Evolutionary conservation across 2,329 filamentous ascomycete species (phyloP).

Genomic region (Botryosphaeria dothidea): DNA sequence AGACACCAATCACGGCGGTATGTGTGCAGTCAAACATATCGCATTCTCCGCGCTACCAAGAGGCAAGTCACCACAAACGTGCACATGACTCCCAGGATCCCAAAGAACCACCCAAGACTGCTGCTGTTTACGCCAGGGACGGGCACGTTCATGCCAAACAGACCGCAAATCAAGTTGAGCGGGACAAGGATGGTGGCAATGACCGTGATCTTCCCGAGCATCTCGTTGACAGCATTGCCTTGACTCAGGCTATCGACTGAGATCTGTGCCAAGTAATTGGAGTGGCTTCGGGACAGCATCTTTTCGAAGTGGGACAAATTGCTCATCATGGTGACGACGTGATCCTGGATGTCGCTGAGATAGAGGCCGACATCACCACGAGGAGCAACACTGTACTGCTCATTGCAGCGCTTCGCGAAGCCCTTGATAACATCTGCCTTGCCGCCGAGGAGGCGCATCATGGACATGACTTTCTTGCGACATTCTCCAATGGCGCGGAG

Average conservation of each 20-base stretch:
- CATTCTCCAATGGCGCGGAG: conserved; percentile 85
- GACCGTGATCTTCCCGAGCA: conserved; percentile 92
- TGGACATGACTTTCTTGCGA: conserved; percentile 90
- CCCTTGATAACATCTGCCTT: conserved; percentile 98
- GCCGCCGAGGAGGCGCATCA: conserved; percentile 89
- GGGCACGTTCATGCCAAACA: conserved; percentile 84
- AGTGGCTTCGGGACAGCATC: conserved; percentile 90
- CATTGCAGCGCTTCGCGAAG: conserved; percentile 98
- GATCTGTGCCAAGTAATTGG: conserved; percentile 93
- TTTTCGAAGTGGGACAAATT: conserved; percentile 96
- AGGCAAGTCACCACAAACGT: conserved; percentile 43
- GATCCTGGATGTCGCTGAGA: conserved; percentile 95
- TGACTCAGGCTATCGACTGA: conserved; percentile 88
- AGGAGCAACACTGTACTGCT: conserved; percentile 92
- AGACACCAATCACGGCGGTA: too few relatives aligned
- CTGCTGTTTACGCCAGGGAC: conserved; percentile 55
- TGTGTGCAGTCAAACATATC: conserved; percentile 23
- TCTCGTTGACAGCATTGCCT: conserved; percentile 83
- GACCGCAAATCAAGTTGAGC: conserved; percentile 84
- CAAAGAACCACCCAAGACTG: conserved; percentile 59
- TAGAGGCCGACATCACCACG: conserved; percentile 97
- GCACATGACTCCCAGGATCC: conserved; percentile 59
- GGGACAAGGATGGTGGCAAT: conserved; percentile 95
- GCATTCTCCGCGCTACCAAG: conserved; percentile 44
- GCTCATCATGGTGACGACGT: conserved; percentile 99